Percentiles rank a stretch among this genome's conserved stretches.
These are phyloP conservation scores for Talaromyces wortmannii DNA, from an alignment of 495 filamentous ascomycete species.

Conservation along the genomic window DNA sequence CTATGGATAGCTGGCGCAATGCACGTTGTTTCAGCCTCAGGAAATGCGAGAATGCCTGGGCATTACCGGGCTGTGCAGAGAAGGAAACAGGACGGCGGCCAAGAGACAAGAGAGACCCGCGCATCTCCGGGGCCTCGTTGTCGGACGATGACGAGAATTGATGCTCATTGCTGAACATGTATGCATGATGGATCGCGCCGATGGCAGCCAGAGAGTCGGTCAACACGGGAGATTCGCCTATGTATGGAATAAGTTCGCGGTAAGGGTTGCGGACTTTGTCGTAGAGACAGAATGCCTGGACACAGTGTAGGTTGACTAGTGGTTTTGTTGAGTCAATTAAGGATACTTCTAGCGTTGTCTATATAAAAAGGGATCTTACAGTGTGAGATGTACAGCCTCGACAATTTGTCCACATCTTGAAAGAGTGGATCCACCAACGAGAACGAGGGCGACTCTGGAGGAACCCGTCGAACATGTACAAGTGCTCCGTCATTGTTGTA, in stretches of 20 bases:
- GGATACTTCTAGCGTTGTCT: background rate
- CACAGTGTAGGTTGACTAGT: conserved; percentile 29
- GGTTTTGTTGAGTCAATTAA: background rate
- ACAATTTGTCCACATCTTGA: conserved; percentile 26
- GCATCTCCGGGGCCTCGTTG: background rate
- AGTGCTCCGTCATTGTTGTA: background rate
- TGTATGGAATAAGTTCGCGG: conserved; percentile 29
- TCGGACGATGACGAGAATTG: background rate
- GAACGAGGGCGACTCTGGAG: conserved; percentile 9
- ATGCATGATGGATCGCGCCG: conserved; percentile 35
- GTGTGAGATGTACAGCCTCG: conserved; percentile 33
- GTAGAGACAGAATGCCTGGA: conserved; percentile 30
- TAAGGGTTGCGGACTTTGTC: conserved; percentile 33
- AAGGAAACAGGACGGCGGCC: conserved; percentile 21
- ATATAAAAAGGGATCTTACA: conserved; percentile 20
- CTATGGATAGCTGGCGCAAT: conserved; percentile 29
- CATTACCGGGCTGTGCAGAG: conserved; percentile 18
- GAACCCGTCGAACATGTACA: background rate
- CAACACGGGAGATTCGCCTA: conserved; percentile 32
- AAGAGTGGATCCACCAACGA: conserved; percentile 36
- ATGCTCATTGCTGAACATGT: conserved; percentile 19
- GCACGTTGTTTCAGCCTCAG: conserved; percentile 36
- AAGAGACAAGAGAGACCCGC: background rate
- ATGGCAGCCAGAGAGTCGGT: conserved; percentile 29
- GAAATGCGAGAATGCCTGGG: conserved; percentile 33